Conservation (phyloP, 225 moss, liverwort and hornwort genomes). For the Rhytidiadelphus loreus region DNA sequence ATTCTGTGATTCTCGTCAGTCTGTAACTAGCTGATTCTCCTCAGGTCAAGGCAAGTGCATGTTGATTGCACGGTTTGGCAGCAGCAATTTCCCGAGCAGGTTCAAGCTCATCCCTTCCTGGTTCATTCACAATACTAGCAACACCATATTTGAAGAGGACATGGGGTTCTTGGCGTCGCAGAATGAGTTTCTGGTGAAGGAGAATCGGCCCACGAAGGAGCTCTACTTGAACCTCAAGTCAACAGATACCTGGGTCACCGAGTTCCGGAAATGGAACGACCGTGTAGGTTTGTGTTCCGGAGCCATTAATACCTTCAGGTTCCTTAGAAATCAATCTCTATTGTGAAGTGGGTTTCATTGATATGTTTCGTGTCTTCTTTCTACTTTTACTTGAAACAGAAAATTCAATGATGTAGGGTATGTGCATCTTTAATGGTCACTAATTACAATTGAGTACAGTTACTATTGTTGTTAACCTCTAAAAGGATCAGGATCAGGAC, state of each 20-base stretch:
- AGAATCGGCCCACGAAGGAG: constrained; percentile 41
- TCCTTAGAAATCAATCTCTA: too few species aligned
- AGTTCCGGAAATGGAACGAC: constrained; percentile 62
- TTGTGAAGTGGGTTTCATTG: background rate
- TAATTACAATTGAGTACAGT: too few species aligned
- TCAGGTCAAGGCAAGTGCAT: constrained; percentile 61
- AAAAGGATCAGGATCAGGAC: too few species aligned
- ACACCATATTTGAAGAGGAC: constrained; percentile 53
- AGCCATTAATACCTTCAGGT: background rate
- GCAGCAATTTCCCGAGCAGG: background rate
- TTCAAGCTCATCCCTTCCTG: constrained; percentile 16
- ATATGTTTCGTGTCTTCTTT: background rate
- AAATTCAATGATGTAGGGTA: background rate
- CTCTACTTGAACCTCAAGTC: constrained; percentile 59
- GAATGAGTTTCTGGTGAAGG: constrained; percentile 34
- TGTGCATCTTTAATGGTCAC: too few species aligned
- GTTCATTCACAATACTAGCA: constrained; percentile 21
- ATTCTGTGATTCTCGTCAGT: background rate
- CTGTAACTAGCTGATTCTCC: background rate
- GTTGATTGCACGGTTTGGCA: constrained; percentile 45
- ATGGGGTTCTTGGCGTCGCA: constrained; percentile 71
- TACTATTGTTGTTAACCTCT: too few species aligned
- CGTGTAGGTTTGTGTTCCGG: constrained; percentile 22
- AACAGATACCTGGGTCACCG: constrained; percentile 48
- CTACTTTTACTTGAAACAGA: background rate